Percentiles rank a stretch among this genome's conserved stretches.
phyloP scores from a whole-genome alignment of 208 protist species.

The Leishmania martiniquensis region DNA sequence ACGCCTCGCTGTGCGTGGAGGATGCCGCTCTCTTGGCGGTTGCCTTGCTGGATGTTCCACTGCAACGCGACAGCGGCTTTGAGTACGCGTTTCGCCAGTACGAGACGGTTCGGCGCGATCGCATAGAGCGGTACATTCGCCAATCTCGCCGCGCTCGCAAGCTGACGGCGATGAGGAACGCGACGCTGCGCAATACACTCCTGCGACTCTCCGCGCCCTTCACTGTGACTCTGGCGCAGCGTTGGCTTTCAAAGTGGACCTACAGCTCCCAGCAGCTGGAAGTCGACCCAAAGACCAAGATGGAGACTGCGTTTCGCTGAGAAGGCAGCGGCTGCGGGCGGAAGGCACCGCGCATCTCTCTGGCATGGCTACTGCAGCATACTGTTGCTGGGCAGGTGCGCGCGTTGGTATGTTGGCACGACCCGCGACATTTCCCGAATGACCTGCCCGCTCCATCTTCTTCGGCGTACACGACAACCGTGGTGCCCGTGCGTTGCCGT shows the following conservation, averaged over 20 bases:
- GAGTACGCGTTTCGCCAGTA: conserved; percentile 88
- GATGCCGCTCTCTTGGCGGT: conserved; percentile 88
- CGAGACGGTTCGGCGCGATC: conserved; percentile 80
- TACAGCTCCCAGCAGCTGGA: conserved; percentile 87
- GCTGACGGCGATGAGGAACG: conserved; percentile 56
- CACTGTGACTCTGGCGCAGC: conserved; percentile 52
- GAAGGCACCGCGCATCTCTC: background rate
- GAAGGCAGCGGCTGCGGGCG: too few species aligned
- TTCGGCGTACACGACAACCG: background rate
- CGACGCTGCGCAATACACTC: conserved; percentile 52
- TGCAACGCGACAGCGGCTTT: conserved; percentile 77
- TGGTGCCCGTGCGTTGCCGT: background rate
- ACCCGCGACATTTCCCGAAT: background rate
- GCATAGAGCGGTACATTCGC: conserved; percentile 88
- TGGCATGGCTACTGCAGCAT: background rate
- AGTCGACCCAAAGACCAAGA: conserved; percentile 85
- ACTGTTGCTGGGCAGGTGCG: background rate
- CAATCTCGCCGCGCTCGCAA: conserved; percentile 78
- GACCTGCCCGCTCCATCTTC: too few species aligned
- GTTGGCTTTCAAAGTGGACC: conserved; percentile 83
- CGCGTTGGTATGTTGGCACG: background rate
- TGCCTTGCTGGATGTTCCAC: conserved; percentile 77
- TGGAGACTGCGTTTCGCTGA: conserved; percentile 80
- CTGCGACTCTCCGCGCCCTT: conserved; percentile 50
- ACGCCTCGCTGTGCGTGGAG: conserved; percentile 89